Conservation (phyloP, 2,329 filamentous ascomycete genomes). For the Colletotrichum noveboracense region DNA sequence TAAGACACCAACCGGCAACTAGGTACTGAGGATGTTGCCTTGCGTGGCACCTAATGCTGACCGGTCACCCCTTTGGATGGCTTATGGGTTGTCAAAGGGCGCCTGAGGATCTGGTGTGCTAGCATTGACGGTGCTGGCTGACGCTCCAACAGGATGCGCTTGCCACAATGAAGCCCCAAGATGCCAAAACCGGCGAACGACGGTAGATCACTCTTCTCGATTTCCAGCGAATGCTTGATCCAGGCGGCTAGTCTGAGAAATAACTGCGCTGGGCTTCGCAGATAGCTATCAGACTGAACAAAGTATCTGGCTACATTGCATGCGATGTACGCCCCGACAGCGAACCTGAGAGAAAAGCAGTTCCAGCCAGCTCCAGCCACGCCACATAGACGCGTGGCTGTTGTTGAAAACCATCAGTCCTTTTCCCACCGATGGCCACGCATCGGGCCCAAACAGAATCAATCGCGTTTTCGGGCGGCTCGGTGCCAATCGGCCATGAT, state of each 20-base stretch:
- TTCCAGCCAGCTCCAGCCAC: background rate
- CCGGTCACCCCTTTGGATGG: background rate
- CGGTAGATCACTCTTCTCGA: background rate
- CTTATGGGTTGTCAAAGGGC: background rate
- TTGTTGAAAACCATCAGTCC: background rate
- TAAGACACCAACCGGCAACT: background rate
- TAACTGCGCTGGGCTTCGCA: background rate
- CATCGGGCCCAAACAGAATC: background rate
- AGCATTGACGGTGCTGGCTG: background rate
- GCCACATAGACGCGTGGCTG: slow-evolving; percentile 5
- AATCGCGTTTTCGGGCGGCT: background rate
- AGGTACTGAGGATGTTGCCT: background rate
- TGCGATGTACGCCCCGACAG: background rate
- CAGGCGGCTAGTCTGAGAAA: background rate
- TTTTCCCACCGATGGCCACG: background rate
- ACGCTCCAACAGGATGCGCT: background rate
- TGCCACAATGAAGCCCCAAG: background rate
- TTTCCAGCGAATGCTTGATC: background rate
- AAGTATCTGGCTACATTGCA: background rate
- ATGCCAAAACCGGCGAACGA: background rate
- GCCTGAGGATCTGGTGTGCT: background rate
- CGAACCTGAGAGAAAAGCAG: background rate
- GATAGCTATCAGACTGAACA: background rate
- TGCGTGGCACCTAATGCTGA: background rate
- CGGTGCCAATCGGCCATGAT: background rate